Evolutionary conservation across 1,139 yeast genomes (phyloP).

Genomic region (Hyphopichia buzzinii): DNA sequence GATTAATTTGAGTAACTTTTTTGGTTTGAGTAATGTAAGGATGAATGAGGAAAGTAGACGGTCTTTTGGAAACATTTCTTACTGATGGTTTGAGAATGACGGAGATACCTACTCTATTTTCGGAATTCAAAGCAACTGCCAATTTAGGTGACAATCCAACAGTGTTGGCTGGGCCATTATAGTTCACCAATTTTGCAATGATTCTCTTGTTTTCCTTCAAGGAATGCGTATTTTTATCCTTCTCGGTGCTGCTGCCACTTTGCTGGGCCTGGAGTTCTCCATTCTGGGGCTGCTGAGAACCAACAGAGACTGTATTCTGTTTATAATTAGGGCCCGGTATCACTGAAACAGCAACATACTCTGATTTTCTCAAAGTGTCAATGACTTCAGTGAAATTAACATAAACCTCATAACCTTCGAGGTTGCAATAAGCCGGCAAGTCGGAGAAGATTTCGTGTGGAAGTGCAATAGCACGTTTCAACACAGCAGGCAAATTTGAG

Average conservation of each 20-base stretch:
- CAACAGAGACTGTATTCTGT: constrained; percentile 10
- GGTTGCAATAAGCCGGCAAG: constrained; percentile 17
- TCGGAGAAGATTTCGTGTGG: constrained; percentile 44
- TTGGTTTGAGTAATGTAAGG: constrained; percentile 53
- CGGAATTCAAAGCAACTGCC: constrained; percentile 58
- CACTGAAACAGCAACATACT: constrained; percentile 58
- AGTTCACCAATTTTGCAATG: constrained; percentile 52
- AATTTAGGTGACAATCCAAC: constrained; percentile 58
- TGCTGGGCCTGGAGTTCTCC: constrained; percentile 6
- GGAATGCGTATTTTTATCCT: constrained; percentile 13
- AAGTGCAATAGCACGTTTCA: constrained; percentile 55
- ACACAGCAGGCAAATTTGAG: constrained; percentile 32
- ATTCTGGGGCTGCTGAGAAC: constrained; percentile 8
- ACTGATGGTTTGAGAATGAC: constrained; percentile 53
- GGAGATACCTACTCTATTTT: constrained; percentile 51
- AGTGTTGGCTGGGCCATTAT: constrained; percentile 36
- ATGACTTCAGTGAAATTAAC: constrained; percentile 38
- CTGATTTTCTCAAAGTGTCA: constrained; percentile 30
- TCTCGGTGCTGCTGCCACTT: constrained; percentile 7
- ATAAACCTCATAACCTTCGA: constrained; percentile 40
- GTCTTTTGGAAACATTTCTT: constrained; percentile 36
- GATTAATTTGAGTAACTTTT: constrained; percentile 24
- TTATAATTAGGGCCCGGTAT: constrained; percentile 51
- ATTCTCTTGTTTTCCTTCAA: constrained; percentile 44
- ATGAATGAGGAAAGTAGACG: constrained; percentile 47